These are phyloP conservation scores for Tremella mesenterica DNA, from an alignment of 768 basidiomycete genomes.

Conservation along the genomic window DNA sequence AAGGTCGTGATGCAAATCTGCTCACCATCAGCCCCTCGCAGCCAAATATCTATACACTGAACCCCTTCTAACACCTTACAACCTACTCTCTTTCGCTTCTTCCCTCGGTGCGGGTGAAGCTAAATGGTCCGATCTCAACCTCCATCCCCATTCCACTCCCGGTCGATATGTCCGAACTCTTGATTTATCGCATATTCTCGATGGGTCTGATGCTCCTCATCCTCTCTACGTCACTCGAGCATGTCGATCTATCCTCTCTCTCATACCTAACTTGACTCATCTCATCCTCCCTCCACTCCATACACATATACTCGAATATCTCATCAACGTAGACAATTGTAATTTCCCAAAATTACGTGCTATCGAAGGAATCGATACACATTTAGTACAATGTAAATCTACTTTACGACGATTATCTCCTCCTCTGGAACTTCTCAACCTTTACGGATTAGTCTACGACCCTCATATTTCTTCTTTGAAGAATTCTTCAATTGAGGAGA, in stretches of 20 bases:
- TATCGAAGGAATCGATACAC: background rate
- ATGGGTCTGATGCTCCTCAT: constrained; percentile 9
- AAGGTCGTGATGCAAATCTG: background rate
- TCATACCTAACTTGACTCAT: constrained; percentile 34
- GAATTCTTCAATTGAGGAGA: background rate
- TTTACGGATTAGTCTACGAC: constrained; percentile 15
- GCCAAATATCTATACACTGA: constrained; percentile 28
- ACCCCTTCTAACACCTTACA: constrained; percentile 15
- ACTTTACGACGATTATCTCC: background rate
- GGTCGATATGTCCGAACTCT: constrained; percentile 76
- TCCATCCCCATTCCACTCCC: constrained; percentile 77
- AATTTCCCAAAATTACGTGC: background rate
- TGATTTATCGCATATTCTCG: constrained; percentile 53
- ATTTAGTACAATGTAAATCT: background rate
- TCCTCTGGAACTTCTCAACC: constrained; percentile 15
- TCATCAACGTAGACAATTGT: no score
- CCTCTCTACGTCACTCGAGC: constrained; percentile 9
- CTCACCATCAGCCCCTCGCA: constrained; percentile 18
- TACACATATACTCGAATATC: no score
- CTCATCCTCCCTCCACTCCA: constrained; percentile 23
- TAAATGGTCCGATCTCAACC: constrained; percentile 78
- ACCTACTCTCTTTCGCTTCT: constrained; percentile 38
- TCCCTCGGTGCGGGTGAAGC: constrained; percentile 58
- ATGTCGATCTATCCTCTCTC: constrained; percentile 24
- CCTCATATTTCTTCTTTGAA: background rate